Evolutionary conservation across 2,329 filamentous ascomycete species (phyloP), one percentile per base, ranked within the genome.

Genomic region (Trichophyton mentagrophytes): DNA sequence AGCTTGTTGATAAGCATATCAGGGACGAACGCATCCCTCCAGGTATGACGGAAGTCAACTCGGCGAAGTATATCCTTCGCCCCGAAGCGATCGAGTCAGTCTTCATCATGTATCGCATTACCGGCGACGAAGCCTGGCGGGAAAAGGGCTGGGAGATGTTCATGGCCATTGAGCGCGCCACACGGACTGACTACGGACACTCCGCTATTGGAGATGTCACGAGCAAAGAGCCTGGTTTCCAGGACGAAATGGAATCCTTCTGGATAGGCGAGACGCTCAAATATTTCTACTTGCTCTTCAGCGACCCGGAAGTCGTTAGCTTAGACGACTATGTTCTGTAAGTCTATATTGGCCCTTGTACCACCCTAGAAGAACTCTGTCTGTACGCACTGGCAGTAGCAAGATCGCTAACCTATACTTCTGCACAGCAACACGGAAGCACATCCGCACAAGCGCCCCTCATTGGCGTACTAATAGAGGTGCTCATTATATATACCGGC

Each of bases 191-290:
- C 9, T 79, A 81, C 56, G 89, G 85, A 7, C 84, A 89, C 74
- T 85, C 84, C 9, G 89, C 65, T 3, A 60, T 72, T 17, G 60
- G 56, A 9, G 69, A 70, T 63, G 64, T 66, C 20, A 66, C 61
- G 13, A 64, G 64, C 49, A 27, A 58, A 42, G 90, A 90, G 20
- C 84, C 90, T 0, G 72, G 78, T n/a, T 75, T 79, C 60, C 70
- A 73, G 44, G 82, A 90, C 71, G 78, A 79, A 66, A 91, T 92
- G 88, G 88, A 95, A 76, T 92, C 87, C 69, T 95, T 95, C 73
- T 96, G 90, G 89, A 78, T 90, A 64, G 88, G 88, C 3, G 90
- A 96, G 79, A 96, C 90, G 51, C 77, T 96, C 66, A 96, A 95
- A 78, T 95, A 95, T 70, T 95, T 93, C 66, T 96, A 89, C 70